Conservation (phyloP, 2,329 filamentous ascomycete species). For the Thelonectria olida region DNA sequence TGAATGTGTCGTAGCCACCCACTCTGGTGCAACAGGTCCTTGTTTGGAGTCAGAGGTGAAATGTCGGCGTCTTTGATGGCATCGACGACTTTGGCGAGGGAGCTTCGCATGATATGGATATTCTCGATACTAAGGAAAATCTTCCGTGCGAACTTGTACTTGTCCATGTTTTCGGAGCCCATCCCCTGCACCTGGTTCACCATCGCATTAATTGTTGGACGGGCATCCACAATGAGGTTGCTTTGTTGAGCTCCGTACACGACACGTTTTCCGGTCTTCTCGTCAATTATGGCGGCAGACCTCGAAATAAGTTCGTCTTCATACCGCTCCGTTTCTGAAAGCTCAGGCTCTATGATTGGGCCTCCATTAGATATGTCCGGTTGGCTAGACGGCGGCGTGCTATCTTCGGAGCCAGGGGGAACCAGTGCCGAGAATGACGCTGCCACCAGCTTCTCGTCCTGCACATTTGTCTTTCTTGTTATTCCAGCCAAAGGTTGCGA, state of each 20-base stretch:
- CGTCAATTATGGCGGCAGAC: constrained; percentile 56
- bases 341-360: constrained; percentile 55
- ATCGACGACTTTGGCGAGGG: constrained; percentile 86
- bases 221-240: constrained; percentile 95
- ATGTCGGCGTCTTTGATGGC: constrained; percentile 93
- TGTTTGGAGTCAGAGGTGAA: constrained; percentile 81
- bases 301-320: constrained; percentile 72
- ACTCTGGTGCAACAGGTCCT: constrained; percentile 82
- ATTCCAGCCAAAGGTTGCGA: constrained; percentile 92
- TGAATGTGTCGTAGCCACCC: constrained; percentile 92
- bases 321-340: constrained; percentile 69
- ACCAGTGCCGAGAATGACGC: constrained; percentile 77
- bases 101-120: constrained; percentile 97
- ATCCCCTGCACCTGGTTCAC: constrained; percentile 94
- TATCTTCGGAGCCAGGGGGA: constrained; percentile 45
- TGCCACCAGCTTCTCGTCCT: constrained; percentile 92
- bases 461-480: constrained; percentile 87
- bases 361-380: constrained; percentile 53
- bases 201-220: constrained; percentile 91
- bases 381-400: constrained; percentile 55
- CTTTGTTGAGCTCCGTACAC: constrained; percentile 93
- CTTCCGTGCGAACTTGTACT: constrained; percentile 92
- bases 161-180: constrained; percentile 97
- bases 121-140: constrained; percentile 96
- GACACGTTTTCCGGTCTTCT: constrained; percentile 68